Evolutionary conservation across 1,139 yeast genomes (phyloP), one percentile per base, ranked within the genome.

Genomic region (Scheffersomyces lignicola): DNA sequence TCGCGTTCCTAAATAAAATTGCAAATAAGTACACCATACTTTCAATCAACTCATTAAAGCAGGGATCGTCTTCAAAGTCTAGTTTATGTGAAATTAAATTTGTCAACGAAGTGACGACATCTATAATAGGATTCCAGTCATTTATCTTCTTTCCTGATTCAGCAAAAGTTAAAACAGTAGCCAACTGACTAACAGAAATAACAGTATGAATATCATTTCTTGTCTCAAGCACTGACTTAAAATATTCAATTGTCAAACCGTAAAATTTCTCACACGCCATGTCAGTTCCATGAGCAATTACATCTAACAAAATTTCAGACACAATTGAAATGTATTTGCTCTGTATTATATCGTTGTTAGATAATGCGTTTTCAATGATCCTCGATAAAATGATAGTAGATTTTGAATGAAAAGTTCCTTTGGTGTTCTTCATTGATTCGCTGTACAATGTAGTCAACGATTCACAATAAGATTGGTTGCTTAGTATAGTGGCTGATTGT

Each of bases 391-490:
- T 77, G 1, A 60, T 41, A 3, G 68, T 54, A 0, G 89, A 63
- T 50, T 79, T 85, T 1, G 96, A 84, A 56, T 90, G 96, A 44
- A 90, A 67, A 0, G 84, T 69, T 7, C 78, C 83, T 10, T 76
- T 76, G 0, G 95, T 79, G 34, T 87, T 81, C 44, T 77, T 81
- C 61, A 89, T 71, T 0, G 97, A 69, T 52, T 88, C 96, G 3
- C 88, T 69, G 52, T 80, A 80, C 32, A 90, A 69, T 3, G 73
- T 69, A 3, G 78, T 69, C 32, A 86, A 57, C 0, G 95, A 77
- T 17, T 70, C 77, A 41, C 73, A 65, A 48, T 77, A 79, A 10
- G 68, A 66, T 2, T 54, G 60, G 31, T 69, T 71, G 2, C 59
- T 61, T 4, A 54, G 47, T 4, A 58, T 51, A 15, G 48, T 36